phyloP scores from a whole-genome alignment of 345 rosid species.

The Moricandia moricandioides region DNA sequence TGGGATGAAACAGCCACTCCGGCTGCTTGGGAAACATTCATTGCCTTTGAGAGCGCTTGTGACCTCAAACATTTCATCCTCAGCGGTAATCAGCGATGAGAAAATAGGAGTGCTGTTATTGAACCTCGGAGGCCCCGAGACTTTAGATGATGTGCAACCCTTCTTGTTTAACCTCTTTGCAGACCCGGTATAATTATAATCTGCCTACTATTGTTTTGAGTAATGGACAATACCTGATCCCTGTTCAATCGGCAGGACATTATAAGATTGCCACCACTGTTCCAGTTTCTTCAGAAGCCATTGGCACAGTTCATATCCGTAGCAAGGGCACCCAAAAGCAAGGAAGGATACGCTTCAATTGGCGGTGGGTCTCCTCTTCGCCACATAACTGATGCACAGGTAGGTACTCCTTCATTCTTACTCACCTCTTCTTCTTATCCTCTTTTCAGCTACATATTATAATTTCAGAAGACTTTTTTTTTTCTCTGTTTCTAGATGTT shows the following conservation, averaged over 20 bases:
- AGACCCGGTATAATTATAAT: conserved; percentile 60
- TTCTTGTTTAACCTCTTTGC: conserved; percentile 97
- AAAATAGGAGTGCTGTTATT: conserved; percentile 80
- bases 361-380: conserved; percentile 99
- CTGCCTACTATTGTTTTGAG: not conserved
- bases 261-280: conserved; percentile 80
- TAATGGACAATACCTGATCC: not conserved
- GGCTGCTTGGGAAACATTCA: conserved; percentile 28
- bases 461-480: not conserved
- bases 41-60: conserved; percentile 55
- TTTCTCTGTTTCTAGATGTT: not conserved
- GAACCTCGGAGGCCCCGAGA: conserved; percentile 98
- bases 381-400: conserved; percentile 93
- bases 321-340: conserved; percentile 92
- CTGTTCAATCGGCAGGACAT: conserved; percentile 59
- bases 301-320: conserved; percentile 92
- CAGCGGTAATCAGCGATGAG: conserved; percentile 49
- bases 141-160: conserved; percentile 95
- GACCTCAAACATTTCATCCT: conserved; percentile 47
- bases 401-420: not conserved
- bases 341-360: conserved; percentile 97
- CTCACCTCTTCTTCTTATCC: not conserved
- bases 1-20: conserved; percentile 23
- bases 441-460: not conserved
- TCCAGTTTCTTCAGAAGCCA: conserved; percentile 91